Percentiles rank a stretch among this genome's conserved stretches.
Conservation (phyloP, 2,329 filamentous ascomycete species). For the Penicillium sp. region DNA sequence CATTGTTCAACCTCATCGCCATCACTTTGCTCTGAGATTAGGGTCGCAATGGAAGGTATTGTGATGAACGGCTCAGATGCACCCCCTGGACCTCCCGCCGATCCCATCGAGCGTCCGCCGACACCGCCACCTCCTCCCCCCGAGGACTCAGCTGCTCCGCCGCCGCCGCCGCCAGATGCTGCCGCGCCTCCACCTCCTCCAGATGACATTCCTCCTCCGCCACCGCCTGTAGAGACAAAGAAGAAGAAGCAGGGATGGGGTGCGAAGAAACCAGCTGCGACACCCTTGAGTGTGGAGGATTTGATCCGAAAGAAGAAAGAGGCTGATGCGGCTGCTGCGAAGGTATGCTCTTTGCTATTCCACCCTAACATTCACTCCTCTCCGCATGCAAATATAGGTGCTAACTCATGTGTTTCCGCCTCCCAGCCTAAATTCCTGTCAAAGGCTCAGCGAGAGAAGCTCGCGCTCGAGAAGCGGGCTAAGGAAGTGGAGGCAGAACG, state of each 20-base stretch:
- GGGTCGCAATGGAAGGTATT: constrained; percentile 39
- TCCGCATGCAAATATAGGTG: too few species aligned
- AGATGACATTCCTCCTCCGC: constrained; percentile 47
- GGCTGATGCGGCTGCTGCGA: constrained; percentile 79
- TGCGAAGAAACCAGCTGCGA: constrained; percentile 40
- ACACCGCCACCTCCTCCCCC: constrained; percentile 48
- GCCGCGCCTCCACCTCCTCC: constrained; percentile 48
- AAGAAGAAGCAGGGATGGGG: constrained; percentile 61
- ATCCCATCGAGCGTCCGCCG: constrained; percentile 41
- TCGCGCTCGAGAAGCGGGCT: constrained; percentile 76
- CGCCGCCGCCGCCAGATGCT: constrained; percentile 46
- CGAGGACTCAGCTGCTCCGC: constrained; percentile 43
- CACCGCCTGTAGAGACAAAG: constrained; percentile 42
- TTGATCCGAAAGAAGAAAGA: constrained; percentile 83
- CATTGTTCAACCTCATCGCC: constrained; percentile 1
- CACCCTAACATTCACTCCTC: neutral
- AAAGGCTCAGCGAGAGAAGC: constrained; percentile 77
- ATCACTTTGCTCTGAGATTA: neutral
- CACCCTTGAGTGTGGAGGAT: constrained; percentile 81
- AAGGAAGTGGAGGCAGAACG: constrained; percentile 71
- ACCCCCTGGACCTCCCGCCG: constrained; percentile 41
- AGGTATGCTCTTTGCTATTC: constrained; percentile 54
- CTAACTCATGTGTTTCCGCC: constrained; percentile 18
- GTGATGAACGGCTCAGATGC: constrained; percentile 32
- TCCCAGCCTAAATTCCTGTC: constrained; percentile 78